A percentile compares a stretch with the other conserved stretches of the same genome.
Evolutionary conservation across 2,329 filamentous ascomycete genomes (phyloP).

Genomic region (Hortaea sp.): DNA sequence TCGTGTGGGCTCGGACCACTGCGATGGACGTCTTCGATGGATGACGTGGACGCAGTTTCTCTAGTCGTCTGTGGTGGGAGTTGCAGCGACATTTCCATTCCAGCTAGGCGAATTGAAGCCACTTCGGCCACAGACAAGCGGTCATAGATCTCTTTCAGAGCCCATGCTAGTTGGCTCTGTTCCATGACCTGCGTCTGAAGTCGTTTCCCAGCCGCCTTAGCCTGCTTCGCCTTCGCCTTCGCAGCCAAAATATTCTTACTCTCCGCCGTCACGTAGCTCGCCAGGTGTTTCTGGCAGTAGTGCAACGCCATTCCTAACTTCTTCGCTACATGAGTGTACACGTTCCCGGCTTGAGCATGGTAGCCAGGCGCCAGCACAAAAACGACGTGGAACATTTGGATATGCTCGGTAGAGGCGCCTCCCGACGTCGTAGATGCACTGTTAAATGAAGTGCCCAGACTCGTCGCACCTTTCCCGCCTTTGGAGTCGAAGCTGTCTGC

Average conservation of each 20-base stretch:
- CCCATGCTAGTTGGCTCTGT: constrained; percentile 23
- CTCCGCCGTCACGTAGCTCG: constrained; percentile 85
- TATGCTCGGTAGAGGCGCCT: constrained; percentile 40
- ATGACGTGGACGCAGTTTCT: constrained; percentile 44
- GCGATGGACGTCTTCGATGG: not conserved
- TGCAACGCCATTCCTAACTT: constrained; percentile 89
- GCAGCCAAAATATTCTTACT: constrained; percentile 70
- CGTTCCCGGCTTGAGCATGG: constrained; percentile 56
- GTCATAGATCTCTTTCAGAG: constrained; percentile 19
- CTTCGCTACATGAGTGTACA: constrained; percentile 83
- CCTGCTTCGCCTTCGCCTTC: constrained; percentile 71
- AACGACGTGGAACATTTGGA: constrained; percentile 97
- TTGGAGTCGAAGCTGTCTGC: constrained; percentile 21
- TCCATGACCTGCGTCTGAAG: constrained; percentile 17
- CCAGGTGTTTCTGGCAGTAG: constrained; percentile 72
- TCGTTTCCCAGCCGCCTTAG: constrained; percentile 27
- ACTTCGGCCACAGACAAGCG: constrained; percentile 11
- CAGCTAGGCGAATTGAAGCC: constrained; percentile 49
- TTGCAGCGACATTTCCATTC: constrained; percentile 55
- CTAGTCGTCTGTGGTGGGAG: constrained; percentile 33
- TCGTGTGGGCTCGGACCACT: constrained; percentile 54
- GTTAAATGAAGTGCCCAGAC: constrained; percentile 19
- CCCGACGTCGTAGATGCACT: constrained; percentile 23
- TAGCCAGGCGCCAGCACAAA: constrained; percentile 78
- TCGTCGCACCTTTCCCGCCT: not conserved